Evolutionary conservation across 139 green algal species (phyloP), one percentile per base, ranked within the genome.

Genomic region (Picochlorum sp.): DNA sequence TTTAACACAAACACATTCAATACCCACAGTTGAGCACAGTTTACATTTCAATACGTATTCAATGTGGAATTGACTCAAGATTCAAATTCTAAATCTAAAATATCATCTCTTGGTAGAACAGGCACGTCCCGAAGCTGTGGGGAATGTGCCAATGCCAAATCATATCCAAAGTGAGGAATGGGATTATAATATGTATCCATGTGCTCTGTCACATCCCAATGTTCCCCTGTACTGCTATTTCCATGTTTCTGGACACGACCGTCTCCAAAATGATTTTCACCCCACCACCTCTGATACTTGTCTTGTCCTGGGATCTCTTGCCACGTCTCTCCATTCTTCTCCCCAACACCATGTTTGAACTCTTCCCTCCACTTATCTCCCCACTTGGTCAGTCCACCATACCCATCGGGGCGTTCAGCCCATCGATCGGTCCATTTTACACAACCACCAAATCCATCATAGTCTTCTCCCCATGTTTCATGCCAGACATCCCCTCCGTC

Each of bases 101-200:
- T 60, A 21, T 60, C 26, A 18, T 83, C 76, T 28, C 76, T 66
- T 1, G 76, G 76, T 54, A 65, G 49, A 45, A 51, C 49, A 14
- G 68, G 60, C 64, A 88, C 71, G 6, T 28, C 62, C 13, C 57
- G 61, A 59, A 88, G 70, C 57, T 70, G 51, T 2, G 79, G 81
- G 7, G 68, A 80, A 58, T 88, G 82, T 6, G 50, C 34, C 5
- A 86, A 54, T 4, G 79, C 79, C 67, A 80, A 66, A 44, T 73
- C 63, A 70, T 81, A 88, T 44, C 50, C 71, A 61, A 92, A 92
- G 74, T 93, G 86, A 13, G 88, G 88, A 20, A 92, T 81, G 2
- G 86, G 87, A 76, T 95, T 94, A 80, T 95, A 94, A 71, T 90
- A 92, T 1, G 88, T 93, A 81, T 89, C 85, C 80, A 88, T 89